Base-by-base conservation (phyloP, 371 early-diverging fungal genomes). In the Syncephalastrum contaminatum region DNA sequence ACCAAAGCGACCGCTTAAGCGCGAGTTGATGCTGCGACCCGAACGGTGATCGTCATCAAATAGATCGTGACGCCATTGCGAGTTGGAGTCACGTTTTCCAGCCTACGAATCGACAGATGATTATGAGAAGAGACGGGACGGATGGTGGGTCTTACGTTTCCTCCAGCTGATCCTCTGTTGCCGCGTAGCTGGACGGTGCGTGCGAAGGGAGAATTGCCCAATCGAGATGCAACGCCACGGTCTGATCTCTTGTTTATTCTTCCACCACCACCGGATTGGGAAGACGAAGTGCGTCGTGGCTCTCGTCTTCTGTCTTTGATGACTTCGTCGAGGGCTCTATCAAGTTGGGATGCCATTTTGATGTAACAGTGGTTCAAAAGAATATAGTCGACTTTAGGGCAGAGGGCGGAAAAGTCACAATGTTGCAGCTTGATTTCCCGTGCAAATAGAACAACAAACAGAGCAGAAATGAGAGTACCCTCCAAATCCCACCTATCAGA, bases 291-390 rank as follows among this genome's bases (percentile, higher is more conserved):
- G 18, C 24, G 43, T 51, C 57, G 67, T 55, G 56, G 64, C 25
- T 54, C 57, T 10, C 44, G 48, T 66, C 66, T 73, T 44, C 70
- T 61, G 15, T 66, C 66, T 51, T 61, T 70, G 48, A 81, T 81
- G 24, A 75, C 80, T 48, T 83, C 79, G 43, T 80, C 84, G 40
- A 83, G 73, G 43, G 80, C 78, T 51, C 62, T 61, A 56, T 80
- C 77, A 48, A 82, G 63, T 56, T 59, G 56, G 36, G 65, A 69
- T 40, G 73, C 60, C 77, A 73, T 76, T 40, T 40, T 20, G 42
- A 51, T 40, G 25, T 4, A 47, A 41, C 36, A 8, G 7, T 30
- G 36, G 36, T 20, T 10, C 10, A 39, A 51, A 18, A 51, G 22
- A 39, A 51, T 40, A 25, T 16, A 30, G 39, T 4, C 36, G 36